Base-by-base conservation (phyloP, 768 basidiomycete species). In the Mycena latifolia region DNA sequence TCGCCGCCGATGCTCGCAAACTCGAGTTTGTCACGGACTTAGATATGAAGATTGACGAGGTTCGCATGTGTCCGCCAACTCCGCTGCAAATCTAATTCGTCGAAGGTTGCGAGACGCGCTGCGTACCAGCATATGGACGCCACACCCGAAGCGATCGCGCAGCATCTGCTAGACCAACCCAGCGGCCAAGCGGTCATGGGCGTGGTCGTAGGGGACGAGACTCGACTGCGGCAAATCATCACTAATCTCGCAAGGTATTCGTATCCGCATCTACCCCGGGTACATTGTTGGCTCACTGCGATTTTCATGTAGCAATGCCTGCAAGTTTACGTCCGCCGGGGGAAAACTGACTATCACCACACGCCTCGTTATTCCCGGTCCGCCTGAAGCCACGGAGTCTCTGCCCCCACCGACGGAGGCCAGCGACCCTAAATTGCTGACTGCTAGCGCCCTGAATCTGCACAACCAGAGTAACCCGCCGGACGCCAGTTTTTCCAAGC, bases 161-260 rank as follows among this genome's bases (percentile, higher is more conserved):
- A 69, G 35, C 72, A 68, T 14, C 29, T 84, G 39, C 63, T 56
- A 20, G 76, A 79, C 28, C 61, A 79, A 41, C 76, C 80, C 3
- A 75, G 71, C 47, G 65, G 71, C 31, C 72, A 72, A 24, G 73
- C 73, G 15, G 80, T 78, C 50, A 80, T 83, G 53, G 87, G 86
- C 2, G 77, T 85, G 61, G 90, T 92, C 43, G 84, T 90, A 17
- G 90, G 91, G 25, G 90, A 92, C 68, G 89, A 91, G 71, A 89
- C 88, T 67, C 83, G 91, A 12, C 73, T 91, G 53, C 81, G 90
- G 73, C 89, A 91, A 74, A 85, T 90, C 54, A 84, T 86, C 74
- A 90, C 88, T 41, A 92, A 92, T 71, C 82, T 92, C 41, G 88
- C 89, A 5, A 88, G 88, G 89, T 75, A 54, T 29, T 37, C 14